A percentile compares a stretch with the other conserved stretches of the same genome.
Conservation (phyloP, 208 protist genomes). For the Trichomonas gallinae region DNA sequence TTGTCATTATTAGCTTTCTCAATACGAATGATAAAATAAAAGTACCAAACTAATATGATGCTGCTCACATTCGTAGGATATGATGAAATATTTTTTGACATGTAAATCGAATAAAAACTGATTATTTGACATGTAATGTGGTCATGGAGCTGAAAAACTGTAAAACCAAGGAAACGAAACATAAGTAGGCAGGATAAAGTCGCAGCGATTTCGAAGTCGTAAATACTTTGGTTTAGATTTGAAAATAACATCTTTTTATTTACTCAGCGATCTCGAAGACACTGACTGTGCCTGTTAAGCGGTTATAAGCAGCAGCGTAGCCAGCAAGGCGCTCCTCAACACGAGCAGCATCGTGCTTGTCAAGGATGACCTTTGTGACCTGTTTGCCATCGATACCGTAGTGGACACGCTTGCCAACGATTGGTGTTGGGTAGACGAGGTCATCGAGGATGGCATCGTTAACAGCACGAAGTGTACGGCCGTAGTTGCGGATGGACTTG, state of each 20-base stretch:
- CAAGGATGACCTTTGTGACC: conserved; percentile 21
- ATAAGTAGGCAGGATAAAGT: too few species aligned
- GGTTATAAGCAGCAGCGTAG: neutral
- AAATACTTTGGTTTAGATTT: too few species aligned
- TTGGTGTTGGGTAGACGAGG: conserved; percentile 84
- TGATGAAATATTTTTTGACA: too few species aligned
- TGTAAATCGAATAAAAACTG: too few species aligned
- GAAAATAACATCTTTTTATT: neutral
- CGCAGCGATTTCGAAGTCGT: too few species aligned
- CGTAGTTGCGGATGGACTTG: conserved; percentile 45
- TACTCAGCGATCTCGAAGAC: neutral
- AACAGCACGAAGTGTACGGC: conserved; percentile 80
- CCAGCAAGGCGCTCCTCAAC: neutral
- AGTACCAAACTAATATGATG: too few species aligned
- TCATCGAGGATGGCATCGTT: conserved; percentile 93
- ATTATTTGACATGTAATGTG: too few species aligned
- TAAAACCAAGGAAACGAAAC: too few species aligned
- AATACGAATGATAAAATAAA: too few species aligned
- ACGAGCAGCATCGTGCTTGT: neutral
- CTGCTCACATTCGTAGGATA: too few species aligned
- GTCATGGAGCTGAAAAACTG: too few species aligned
- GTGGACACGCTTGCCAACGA: conserved; percentile 85
- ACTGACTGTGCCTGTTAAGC: neutral
- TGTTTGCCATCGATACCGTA: conserved; percentile 78
- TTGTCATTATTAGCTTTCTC: too few species aligned